A percentile compares a stretch with the other conserved stretches of the same genome.
Evolutionary conservation across 495 filamentous ascomycete species (phyloP).

Genomic region (Clavariopsis aquatica): DNA sequence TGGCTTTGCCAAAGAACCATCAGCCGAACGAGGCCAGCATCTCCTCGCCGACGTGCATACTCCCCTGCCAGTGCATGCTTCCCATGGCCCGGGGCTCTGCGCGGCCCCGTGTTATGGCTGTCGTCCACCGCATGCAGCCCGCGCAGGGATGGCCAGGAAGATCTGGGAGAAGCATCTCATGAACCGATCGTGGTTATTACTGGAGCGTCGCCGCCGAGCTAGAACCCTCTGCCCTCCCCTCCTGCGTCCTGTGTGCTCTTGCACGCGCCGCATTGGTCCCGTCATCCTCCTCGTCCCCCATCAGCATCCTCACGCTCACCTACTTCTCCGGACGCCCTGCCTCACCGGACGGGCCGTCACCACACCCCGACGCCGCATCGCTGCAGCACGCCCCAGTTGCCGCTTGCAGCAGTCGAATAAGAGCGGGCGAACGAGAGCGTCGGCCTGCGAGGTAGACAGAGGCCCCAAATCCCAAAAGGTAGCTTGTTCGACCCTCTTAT

Average conservation of each 20-base stretch:
- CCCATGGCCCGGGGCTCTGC: slow-evolving; percentile 28
- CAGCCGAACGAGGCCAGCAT: slow-evolving; percentile 40
- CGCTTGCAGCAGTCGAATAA: slow-evolving; percentile 4
- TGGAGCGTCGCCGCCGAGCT: slow-evolving; percentile 37
- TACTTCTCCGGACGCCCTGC: slow-evolving; percentile 14
- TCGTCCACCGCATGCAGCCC: slow-evolving; percentile 40
- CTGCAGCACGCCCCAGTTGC: slow-evolving; percentile 3
- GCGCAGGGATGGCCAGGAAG: slow-evolving; percentile 33
- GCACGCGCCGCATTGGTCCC: slow-evolving; percentile 31
- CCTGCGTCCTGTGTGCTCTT: slow-evolving; percentile 34
- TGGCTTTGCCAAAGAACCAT: slow-evolving; percentile 36
- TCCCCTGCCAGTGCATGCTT: slow-evolving; percentile 32
- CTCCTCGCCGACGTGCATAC: slow-evolving; percentile 29
- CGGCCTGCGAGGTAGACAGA: background rate
- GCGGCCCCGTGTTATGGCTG: slow-evolving; percentile 37
- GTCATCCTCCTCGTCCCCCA: slow-evolving; percentile 24
- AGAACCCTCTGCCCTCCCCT: slow-evolving; percentile 23
- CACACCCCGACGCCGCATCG: slow-evolving; percentile 4
- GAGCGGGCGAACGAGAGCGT: slow-evolving; percentile 3
- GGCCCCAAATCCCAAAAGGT: slow-evolving; percentile 10
- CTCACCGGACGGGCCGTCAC: slow-evolving; percentile 15
- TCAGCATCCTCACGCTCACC: slow-evolving; percentile 8
- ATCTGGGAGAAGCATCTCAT: slow-evolving; percentile 35
- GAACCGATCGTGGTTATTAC: slow-evolving; percentile 40
- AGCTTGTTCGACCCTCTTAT: slow-evolving; percentile 29